Base-by-base conservation (phyloP, 805 yeast species). In the Kodamaea kaohsiungensis region DNA sequence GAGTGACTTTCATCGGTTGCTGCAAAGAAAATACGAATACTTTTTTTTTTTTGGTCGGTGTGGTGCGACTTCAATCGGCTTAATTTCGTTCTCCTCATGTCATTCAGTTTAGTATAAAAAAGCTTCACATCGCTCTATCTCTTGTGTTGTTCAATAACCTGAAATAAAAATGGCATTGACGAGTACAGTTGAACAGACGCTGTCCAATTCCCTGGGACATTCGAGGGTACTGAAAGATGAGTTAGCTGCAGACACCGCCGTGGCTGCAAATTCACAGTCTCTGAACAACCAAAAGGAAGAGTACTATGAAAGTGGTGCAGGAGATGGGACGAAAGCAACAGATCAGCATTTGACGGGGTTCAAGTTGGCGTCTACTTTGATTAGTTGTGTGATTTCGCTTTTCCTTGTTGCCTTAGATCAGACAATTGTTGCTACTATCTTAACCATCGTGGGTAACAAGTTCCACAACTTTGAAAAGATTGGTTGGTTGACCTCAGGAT, bases 401-500 rank as follows among this genome's bases (percentile, higher is more conserved):
- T 72, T 74, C 52, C 54, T 73, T 12, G 65, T 67, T 16, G 76
- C 76, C 1, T 65, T 75, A 52, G 79, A 75, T 54, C 77, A 72
- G 57, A 74, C 77, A 12, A 75, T 74, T 40, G 70, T 73, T 39
- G 64, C 67, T 9, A 70, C 76, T 0, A 61, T 73, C 19, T 63
- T 73, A 48, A 65, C 71, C 3, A 66, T 60, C 1, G 74, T 74
- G 13, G 76, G 77, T 7, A 65, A 68, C 57, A 62, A 73, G 50
- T 75, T 75, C 57, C 50, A 72, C 51, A 65, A 69, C 2, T 66
- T 69, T 46, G 63, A 63, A 52, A 64, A 68, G 54, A 60, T 74
- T n/a, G 77, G 72, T 1, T 75, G 78, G 78, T 58, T 73, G 27
- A 51, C 71, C 1, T 64, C 78, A 0, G 77, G 76, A 2, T 75